A percentile compares a stretch with the other conserved stretches of the same genome.
These are phyloP conservation scores for Colletotrichum cuscutae DNA, from an alignment of 2,329 filamentous ascomycete genomes.

Conservation along the genomic window DNA sequence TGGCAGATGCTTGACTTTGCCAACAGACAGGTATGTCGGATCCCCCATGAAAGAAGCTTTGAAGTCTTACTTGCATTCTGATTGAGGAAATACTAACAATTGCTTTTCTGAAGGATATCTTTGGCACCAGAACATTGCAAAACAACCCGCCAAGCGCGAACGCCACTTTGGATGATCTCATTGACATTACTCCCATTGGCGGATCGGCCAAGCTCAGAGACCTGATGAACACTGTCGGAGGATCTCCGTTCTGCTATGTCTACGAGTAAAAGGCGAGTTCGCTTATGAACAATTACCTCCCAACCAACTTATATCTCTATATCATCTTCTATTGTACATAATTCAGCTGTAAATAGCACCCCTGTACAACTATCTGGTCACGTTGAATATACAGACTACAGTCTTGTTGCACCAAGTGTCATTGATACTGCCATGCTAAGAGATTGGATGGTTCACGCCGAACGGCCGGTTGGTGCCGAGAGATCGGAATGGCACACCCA, in stretches of 20 bases:
- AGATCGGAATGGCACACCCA: background rate
- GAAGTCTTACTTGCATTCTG: too few relatives aligned
- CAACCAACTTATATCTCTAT: background rate
- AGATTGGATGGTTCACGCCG: background rate
- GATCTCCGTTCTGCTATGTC: slow-evolving; percentile 55
- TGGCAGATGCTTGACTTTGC: slow-evolving; percentile 58
- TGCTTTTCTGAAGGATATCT: slow-evolving; percentile 38
- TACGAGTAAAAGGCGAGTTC: slow-evolving; percentile 39
- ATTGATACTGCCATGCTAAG: background rate
- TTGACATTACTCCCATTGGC: slow-evolving; percentile 47
- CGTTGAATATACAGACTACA: background rate
- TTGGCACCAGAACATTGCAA: slow-evolving; percentile 53
- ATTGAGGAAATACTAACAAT: too few relatives aligned
- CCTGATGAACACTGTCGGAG: slow-evolving; percentile 52
- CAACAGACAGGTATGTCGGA: slow-evolving; percentile 42
- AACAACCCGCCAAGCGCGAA: slow-evolving; percentile 53
- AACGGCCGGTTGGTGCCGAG: background rate
- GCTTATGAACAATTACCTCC: too few relatives aligned
- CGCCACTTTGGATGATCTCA: slow-evolving; percentile 51
- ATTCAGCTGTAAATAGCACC: background rate
- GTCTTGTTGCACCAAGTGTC: background rate
- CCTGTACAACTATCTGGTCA: background rate
- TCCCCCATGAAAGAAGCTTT: background rate
- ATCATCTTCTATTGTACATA: background rate
- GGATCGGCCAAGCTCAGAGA: slow-evolving; percentile 46